Evolutionary conservation across 306 rosid genomes (phyloP), one percentile per base, ranked within the genome.

Genomic region (Crataegus laevigata): DNA sequence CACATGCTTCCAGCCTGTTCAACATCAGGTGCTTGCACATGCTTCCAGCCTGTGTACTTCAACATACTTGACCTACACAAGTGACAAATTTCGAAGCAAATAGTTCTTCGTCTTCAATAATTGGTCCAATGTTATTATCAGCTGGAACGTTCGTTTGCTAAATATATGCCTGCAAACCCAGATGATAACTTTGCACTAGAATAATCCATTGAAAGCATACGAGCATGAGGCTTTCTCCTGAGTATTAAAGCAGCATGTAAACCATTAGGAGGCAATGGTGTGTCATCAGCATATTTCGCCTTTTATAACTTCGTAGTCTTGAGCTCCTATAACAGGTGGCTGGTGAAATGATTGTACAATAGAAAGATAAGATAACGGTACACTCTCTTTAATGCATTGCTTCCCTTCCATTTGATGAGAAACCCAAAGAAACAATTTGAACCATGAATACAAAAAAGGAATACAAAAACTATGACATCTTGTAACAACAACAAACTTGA

Each of bases 51-150:
- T n/a, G n/a, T n/a, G n/a, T n/a, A n/a, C n/a, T n/a, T n/a, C n/a
- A n/a, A n/a, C n/a, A n/a, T n/a, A n/a, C 98, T 96, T 92, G 97
- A 75, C 98, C 98, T 40, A 91, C 97, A 64, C 96, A 94, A 78
- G 97, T 92, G 82, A 90, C 81, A 71, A 81, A 82, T 68, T 91
- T 86, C 63, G 90, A 80, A 29, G 98, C 97, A 86, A 85, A 94
- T 68, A 94, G 88, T 26, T 91, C 97, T 83, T 94, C 97, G 50
- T 94, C 98, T 47, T 62, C 55, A 87, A 88, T 72, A 78, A 90
- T 82, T 28, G 98, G 78, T 76, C 97, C 97, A 66, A 94, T 78
- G 34, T 72, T 88, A 75, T 88, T 90, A 83, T 75, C 87, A 51
- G 88, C 91, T 0, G 98, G 98, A 47, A 91, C 54, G 77, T 90